A percentile compares a stretch with the other conserved stretches of the same genome.
These are phyloP conservation scores for Fusarium bactridioides DNA, from an alignment of 2,329 filamentous ascomycete genomes.

Conservation along the genomic window DNA sequence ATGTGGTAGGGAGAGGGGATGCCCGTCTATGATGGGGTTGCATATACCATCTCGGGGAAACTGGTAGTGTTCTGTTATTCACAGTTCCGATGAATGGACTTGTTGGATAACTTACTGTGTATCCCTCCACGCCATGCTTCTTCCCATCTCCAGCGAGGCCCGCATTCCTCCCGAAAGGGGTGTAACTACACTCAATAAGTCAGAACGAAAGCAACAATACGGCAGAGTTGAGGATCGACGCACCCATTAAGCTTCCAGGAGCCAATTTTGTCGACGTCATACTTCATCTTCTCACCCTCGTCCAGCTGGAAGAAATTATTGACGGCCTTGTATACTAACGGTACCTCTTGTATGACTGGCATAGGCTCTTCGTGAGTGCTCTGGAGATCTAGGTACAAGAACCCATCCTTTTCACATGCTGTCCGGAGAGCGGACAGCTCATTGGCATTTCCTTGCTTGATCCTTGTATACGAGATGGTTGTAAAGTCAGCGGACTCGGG, in stretches of 20 bases:
- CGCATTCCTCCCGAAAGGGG: not conserved
- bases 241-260: not conserved
- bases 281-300: not conserved
- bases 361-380: not conserved
- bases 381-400: not conserved
- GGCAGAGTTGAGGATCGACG: not conserved
- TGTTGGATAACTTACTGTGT: not conserved
- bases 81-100: accelerated
- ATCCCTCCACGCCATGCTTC: not conserved
- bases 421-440: not conserved
- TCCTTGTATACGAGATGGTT: not conserved
- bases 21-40: not conserved
- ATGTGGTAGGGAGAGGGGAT: not conserved
- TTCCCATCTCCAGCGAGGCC: not conserved
- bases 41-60: not conserved
- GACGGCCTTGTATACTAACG: not conserved
- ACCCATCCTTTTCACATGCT: not conserved
- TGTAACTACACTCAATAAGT: not conserved
- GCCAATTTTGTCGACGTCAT: not conserved
- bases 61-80: not conserved
- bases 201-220: not conserved
- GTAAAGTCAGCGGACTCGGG: not conserved
- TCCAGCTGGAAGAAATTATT: not conserved
- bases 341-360: not conserved
- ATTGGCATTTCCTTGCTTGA: not conserved